Base-by-base conservation (phyloP, 106 monocot genomes). In the Hemerocallis citrina region DNA sequence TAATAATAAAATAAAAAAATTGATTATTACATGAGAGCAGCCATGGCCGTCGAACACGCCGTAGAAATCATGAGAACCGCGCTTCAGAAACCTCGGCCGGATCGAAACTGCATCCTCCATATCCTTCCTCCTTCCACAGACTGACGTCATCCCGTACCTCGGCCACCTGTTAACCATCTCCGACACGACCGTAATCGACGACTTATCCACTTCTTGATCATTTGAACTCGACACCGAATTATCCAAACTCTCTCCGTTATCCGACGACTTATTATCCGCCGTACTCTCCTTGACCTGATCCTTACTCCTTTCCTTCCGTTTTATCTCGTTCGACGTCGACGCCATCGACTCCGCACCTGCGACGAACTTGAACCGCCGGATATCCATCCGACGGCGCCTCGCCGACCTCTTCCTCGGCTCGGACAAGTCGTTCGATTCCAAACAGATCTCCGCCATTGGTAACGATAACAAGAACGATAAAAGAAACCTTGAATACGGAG, bases 1-100 rank as follows among this genome's bases (percentile, higher is more conserved):
- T 4, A 15, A 51, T 8, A 28, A 51, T 24, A 51, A 57, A 30
- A 41, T 27, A 30, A 30, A 45, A 19, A 17, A 41, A 30, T 15
- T 0, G 19, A 32, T 52, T 5, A 14, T 32, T 72, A 89, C 89
- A 59, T 94, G 93, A 16, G 89, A 94, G 72, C 93, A 94, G 11
- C 93, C 93, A 35, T 94, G 93, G 52, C 89, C 93, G 48, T 94
- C 93, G 62, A 66, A 94, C n/a, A 89, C 85, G 9, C 82, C 89
- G 38, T 80, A 94, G 64, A 89, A 94, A 59, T 89, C 77, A 38
- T 57, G 56, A 34, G 61, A 71, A 3, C 34, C 41, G 2, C 32
- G 12, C 31, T 35, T 13, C 36, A 68, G 32, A 30, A 84, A 83
- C 46, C 65, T 77, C 20, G 77, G 74, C 1, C 47, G 61, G 13